Base-by-base conservation (phyloP, 1,284 basidiomycete genomes). In the Ceratobasidium sp. region DNA sequence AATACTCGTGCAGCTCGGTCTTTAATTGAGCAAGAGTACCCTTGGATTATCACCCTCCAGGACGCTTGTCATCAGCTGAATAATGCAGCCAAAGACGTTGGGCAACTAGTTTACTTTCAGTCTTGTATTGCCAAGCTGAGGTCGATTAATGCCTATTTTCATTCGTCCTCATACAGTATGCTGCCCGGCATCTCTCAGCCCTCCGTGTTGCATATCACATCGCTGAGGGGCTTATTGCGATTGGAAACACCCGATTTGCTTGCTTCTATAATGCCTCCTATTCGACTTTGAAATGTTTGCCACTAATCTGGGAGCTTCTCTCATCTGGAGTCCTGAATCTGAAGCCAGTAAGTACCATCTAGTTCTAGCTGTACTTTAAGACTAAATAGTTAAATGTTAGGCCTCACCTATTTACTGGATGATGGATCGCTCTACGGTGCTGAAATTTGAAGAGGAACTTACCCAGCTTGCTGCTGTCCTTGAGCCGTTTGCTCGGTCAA, bases 61-160 rank as follows among this genome's bases (percentile, higher is more conserved):
- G 83, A 85, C 65, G 80, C 81, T 1, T 81, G 80, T 40, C 85
- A 85, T 68, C 81, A 82, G 51, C 77, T 83, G 22, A 81, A 78
- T 61, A 80, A 80, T 54, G 78, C 79, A 1, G 69, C 81, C 54
- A 83, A 83, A 73, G 82, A 85, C 40, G 83, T 85, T 69, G 78
- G 80, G 8, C 64, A 79, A 43, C 75, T 85, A 1, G 40, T 76
- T 1, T 81, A 82, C 76, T 82, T 82, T 64, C 79, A 77, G 32
- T 52, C 73, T 34, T 64, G 62, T 19, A 82, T 82, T 37, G 78
- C 79, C 56, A 76, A 73, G 34, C n/a, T 82, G n/a, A 78, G 80
- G 1, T 62, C 67, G 0, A 78, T 77, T 2, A 76, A 83, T 59
- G 81, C 77, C 46, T 80, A 76, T 65, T 82, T 82, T 66, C 79